Evolutionary conservation across 768 basidiomycete genomes (phyloP).

Genomic region (Cystofilobasidium ferigula): DNA sequence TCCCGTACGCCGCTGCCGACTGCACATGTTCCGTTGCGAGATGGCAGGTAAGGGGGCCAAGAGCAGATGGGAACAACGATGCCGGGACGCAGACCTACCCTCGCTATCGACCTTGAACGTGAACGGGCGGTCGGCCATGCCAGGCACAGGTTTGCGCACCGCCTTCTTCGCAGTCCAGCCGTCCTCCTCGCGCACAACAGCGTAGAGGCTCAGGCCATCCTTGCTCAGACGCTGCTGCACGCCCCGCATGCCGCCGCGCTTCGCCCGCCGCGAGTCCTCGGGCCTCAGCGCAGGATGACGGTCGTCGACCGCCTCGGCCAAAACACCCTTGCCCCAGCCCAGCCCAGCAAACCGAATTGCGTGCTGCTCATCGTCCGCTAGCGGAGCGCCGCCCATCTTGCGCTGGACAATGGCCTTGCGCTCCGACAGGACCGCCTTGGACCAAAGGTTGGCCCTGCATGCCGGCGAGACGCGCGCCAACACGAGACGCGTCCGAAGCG

Average conservation of each 20-base stretch:
- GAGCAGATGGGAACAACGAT: no score
- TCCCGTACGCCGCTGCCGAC: no score
- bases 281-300: neutral
- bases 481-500: neutral
- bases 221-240: constrained; percentile 18
- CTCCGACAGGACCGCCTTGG: constrained; percentile 21
- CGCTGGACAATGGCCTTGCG: constrained; percentile 5
- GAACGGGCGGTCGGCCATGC: neutral
- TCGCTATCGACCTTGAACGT: constrained; percentile 1
- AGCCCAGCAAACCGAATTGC: constrained; percentile 18
- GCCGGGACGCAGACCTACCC: constrained; percentile 1
- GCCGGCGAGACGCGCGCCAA: constrained; percentile 7
- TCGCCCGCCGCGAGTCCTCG: neutral
- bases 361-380: constrained; percentile 7
- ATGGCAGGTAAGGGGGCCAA: neutral
- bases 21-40: no score
- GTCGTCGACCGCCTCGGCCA: neutral
- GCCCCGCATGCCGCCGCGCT: constrained; percentile 12
- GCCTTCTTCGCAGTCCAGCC: constrained; percentile 1
- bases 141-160: constrained; percentile 6
- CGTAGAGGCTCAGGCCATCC: constrained; percentile 22
- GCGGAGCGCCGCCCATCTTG: neutral
- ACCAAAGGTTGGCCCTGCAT: constrained; percentile 19
- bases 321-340: constrained; percentile 15
- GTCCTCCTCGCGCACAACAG: constrained; percentile 20